Conservation (phyloP, 2,329 filamentous ascomycete species). For the Sporothrix schenckii region DNA sequence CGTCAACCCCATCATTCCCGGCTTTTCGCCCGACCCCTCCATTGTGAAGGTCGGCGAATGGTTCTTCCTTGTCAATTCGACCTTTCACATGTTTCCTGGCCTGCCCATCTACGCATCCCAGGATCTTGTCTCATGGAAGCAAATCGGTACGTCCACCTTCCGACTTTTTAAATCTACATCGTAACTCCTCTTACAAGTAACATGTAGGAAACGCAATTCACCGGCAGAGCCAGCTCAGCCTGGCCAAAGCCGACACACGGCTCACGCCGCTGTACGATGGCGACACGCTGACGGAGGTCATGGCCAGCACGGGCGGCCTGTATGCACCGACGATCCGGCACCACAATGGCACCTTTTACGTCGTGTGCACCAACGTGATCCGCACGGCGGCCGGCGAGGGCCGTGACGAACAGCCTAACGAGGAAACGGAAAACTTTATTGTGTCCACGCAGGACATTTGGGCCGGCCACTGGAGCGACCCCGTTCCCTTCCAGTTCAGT, state of each 20-base stretch:
- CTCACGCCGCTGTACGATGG: constrained; percentile 1
- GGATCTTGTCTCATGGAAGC: background rate
- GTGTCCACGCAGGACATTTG: constrained; percentile 13
- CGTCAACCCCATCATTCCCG: constrained; percentile 16
- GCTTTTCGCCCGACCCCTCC: constrained; percentile 19
- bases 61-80: constrained; percentile 22
- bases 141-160: background rate
- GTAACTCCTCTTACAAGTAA: too few relatives aligned
- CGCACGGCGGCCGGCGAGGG: background rate
- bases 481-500: constrained; percentile 2
- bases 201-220: constrained; percentile 16
- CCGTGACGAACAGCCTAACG: background rate
- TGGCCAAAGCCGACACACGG: constrained; percentile 17
- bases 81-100: constrained; percentile 13
- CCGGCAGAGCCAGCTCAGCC: constrained; percentile 13
- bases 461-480: constrained; percentile 4
- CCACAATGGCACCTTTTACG: background rate
- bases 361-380: constrained; percentile 12
- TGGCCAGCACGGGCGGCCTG: constrained; percentile 3
- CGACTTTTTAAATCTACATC: background rate
- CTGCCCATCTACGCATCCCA: constrained; percentile 10
- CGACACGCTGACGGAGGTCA: background rate
- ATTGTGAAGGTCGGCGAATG: constrained; percentile 11
- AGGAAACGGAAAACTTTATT: constrained; percentile 12
- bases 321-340: constrained; percentile 14